These are phyloP conservation scores for Phytopythium litorale DNA, from an alignment of 352 stramenopile species.

Conservation along the genomic window DNA sequence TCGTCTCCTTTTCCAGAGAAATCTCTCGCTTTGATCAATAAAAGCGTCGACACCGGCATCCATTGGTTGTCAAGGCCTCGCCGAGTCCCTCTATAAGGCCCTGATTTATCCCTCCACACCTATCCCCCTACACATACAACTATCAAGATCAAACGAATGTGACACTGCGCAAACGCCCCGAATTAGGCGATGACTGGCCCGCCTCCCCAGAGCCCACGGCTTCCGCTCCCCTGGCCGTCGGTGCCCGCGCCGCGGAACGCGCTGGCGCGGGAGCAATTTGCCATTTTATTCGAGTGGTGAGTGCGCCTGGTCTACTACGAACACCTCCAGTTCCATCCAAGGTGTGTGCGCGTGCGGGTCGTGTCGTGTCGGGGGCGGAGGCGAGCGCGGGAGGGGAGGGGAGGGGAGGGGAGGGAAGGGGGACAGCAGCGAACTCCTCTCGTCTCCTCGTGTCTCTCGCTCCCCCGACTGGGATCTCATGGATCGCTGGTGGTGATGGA, in stretches of 20 bases:
- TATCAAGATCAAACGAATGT: not conserved
- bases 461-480: not conserved
- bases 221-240: not conserved
- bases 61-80: slow-evolving; percentile 29
- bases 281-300: slow-evolving; percentile 66
- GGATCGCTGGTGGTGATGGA: not conserved
- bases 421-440: not conserved
- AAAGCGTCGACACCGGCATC: slow-evolving; percentile 8
- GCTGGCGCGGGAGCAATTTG: slow-evolving; percentile 7
- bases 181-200: slow-evolving; percentile 1
- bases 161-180: not conserved
- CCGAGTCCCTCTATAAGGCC: slow-evolving; percentile 8
- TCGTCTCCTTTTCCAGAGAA: not conserved
- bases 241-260: not conserved
- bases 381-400: not conserved
- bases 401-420: too few species aligned
- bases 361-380: not conserved
- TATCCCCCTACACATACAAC: slow-evolving; percentile 1
- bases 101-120: not conserved
- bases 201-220: not conserved
- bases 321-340: slow-evolving; percentile 24
- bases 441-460: not conserved
- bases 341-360: slow-evolving; percentile 11
- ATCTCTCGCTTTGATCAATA: not conserved
- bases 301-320: slow-evolving; percentile 29